Conservation (phyloP, 129 eudicot genomes). For the Arctium minus region DNA sequence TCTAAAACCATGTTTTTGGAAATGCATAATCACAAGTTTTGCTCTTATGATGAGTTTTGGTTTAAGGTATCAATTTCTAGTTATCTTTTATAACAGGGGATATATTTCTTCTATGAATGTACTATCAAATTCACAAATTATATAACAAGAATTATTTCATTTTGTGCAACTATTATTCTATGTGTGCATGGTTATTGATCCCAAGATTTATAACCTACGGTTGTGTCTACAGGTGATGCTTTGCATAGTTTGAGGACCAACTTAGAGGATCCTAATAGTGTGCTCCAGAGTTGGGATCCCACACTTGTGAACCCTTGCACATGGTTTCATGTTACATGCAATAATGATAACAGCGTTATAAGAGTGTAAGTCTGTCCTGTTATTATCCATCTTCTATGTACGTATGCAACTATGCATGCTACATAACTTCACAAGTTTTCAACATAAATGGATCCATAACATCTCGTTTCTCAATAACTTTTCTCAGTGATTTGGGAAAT, state of each 20-base stretch:
- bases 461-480: neutral
- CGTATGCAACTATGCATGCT: neutral
- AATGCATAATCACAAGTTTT: too few relatives aligned
- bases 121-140: neutral
- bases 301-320: slow-evolving; percentile 91
- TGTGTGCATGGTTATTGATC: neutral
- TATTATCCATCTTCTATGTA: neutral
- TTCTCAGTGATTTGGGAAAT: slow-evolving; percentile 80
- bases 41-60: too few relatives aligned
- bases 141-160: neutral
- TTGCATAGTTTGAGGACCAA: slow-evolving; percentile 55
- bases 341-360: slow-evolving; percentile 77
- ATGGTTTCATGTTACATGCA: slow-evolving; percentile 91
- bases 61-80: neutral
- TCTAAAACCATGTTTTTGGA: too few relatives aligned
- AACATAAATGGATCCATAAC: neutral
- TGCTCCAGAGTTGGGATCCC: slow-evolving; percentile 90
- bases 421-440: neutral
- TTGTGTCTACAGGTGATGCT: slow-evolving; percentile 63
- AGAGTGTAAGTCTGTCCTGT: slow-evolving; percentile 52
- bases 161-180: neutral
- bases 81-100: neutral
- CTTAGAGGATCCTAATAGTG: slow-evolving; percentile 74
- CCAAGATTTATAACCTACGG: neutral
- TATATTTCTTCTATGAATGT: neutral